Evolutionary conservation across 495 filamentous ascomycete genomes (phyloP).

Genomic region (Neurospora pannonica): DNA sequence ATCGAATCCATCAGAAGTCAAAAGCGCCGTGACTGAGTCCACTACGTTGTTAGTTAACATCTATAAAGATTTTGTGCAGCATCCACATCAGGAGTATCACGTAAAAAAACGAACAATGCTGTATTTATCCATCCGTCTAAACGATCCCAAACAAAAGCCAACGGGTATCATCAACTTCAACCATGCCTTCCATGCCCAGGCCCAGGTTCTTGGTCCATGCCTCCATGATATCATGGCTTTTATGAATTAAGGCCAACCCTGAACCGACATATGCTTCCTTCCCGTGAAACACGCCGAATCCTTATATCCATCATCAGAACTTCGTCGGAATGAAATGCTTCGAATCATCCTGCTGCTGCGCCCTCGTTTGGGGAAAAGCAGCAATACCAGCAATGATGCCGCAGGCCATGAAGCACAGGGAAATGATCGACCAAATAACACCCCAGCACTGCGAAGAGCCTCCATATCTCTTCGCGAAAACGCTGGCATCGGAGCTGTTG

Average conservation of each 20-base stretch:
- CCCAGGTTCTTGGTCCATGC: background rate
- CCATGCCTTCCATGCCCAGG: background rate
- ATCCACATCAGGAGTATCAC: no score
- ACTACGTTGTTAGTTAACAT: no score
- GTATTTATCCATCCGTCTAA: background rate
- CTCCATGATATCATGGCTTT: background rate
- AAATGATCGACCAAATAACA: constrained; percentile 66
- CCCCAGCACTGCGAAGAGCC: constrained; percentile 78
- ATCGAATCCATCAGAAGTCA: no score
- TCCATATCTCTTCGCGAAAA: constrained; percentile 68
- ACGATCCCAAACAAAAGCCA: background rate
- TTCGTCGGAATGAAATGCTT: constrained; percentile 50
- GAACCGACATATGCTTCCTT: background rate
- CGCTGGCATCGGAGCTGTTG: constrained; percentile 70
- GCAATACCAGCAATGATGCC: constrained; percentile 67
- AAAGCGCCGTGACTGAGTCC: no score
- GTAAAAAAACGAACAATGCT: background rate
- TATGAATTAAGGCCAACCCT: background rate
- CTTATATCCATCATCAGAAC: constrained; percentile 7
- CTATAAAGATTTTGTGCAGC: no score
- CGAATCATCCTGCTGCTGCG: constrained; percentile 59
- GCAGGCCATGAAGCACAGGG: constrained; percentile 56
- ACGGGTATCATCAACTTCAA: background rate
- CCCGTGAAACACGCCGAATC: background rate
- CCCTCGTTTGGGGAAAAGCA: constrained; percentile 59